Evolutionary conservation across 352 stramenopile genomes (phyloP).

Genomic region (Phytophthora meadii): DNA sequence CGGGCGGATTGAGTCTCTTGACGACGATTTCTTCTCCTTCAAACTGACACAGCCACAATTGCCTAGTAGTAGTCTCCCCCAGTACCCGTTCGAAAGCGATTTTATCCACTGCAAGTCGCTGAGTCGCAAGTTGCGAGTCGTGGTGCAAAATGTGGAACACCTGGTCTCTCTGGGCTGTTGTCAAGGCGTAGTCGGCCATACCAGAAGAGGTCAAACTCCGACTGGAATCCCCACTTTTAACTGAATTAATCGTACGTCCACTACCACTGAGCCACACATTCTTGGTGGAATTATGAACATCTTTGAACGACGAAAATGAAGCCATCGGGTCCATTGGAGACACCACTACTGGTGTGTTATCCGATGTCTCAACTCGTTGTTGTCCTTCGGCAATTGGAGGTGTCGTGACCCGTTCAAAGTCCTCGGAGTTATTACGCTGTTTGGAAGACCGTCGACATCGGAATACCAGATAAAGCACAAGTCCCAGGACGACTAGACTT

Average conservation of each 20-base stretch:
- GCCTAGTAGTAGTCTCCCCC: slow-evolving; percentile 16
- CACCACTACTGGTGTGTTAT: slow-evolving; percentile 8
- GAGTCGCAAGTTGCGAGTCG: slow-evolving; percentile 34
- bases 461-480: slow-evolving; percentile 21
- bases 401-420: slow-evolving; percentile 12
- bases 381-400: slow-evolving; percentile 12
- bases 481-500: slow-evolving; percentile 11
- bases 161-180: slow-evolving; percentile 28
- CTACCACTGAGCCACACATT: slow-evolving; percentile 38
- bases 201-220: slow-evolving; percentile 14
- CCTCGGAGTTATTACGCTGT: slow-evolving; percentile 7
- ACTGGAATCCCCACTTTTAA: slow-evolving; percentile 11
- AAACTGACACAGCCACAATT: slow-evolving; percentile 47
- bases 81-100: slow-evolving; percentile 45
- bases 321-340: slow-evolving; percentile 33
- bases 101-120: slow-evolving; percentile 46
- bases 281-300: slow-evolving; percentile 13
- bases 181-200: slow-evolving; percentile 26
- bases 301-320: slow-evolving; percentile 33
- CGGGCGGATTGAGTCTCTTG: slow-evolving; percentile 32
- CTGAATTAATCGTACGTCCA: slow-evolving; percentile 32
- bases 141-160: slow-evolving; percentile 38
- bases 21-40: slow-evolving; percentile 51
- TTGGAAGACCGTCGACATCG: neutral
- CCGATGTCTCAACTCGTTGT: neutral